phyloP scores from a whole-genome alignment of 768 basidiomycete species.

The Auriscalpium vulgare region DNA sequence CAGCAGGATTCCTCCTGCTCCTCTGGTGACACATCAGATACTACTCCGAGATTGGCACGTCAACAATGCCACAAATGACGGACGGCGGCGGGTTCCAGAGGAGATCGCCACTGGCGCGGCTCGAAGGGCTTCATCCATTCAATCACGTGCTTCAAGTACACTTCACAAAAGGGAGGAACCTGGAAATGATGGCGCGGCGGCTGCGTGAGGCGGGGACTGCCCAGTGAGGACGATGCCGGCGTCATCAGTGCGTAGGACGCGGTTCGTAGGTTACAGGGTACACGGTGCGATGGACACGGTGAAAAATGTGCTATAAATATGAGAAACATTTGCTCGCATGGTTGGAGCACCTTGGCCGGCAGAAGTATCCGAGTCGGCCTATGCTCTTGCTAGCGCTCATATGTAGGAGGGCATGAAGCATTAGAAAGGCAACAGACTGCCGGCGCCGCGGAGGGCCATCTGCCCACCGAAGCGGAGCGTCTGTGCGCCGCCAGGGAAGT shows the following conservation, averaged over 20 bases:
- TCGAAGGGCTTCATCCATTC: slow-evolving; percentile 37
- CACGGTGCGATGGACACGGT: too few relatives aligned
- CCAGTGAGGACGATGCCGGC: slow-evolving; percentile 22
- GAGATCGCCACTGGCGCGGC: slow-evolving; percentile 51
- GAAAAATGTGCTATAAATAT: too few relatives aligned
- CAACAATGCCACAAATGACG: slow-evolving; percentile 36
- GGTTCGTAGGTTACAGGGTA: too few relatives aligned
- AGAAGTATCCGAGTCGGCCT: too few relatives aligned
- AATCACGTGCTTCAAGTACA: slow-evolving; percentile 12
- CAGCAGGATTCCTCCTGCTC: slow-evolving; percentile 66
- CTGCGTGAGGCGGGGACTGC: slow-evolving; percentile 56
- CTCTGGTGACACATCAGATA: slow-evolving; percentile 74
- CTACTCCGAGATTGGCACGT: slow-evolving; percentile 39
- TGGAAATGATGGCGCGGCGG: slow-evolving; percentile 70
- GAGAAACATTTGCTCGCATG: too few relatives aligned
- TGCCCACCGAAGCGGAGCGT: slow-evolving; percentile 76
- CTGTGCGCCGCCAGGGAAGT: slow-evolving; percentile 87
- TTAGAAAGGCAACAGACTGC: slow-evolving; percentile 74
- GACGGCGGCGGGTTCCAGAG: slow-evolving; percentile 51
- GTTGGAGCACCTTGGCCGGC: too few relatives aligned
- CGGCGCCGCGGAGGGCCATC: slow-evolving; percentile 77
- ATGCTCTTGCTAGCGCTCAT: too few relatives aligned
- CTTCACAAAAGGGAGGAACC: slow-evolving; percentile 48
- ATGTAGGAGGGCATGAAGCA: background rate
- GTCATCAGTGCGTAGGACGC: too few relatives aligned